phyloP scores from a whole-genome alignment of 345 rosid species.

The Cardiospermum halicacabum region DNA sequence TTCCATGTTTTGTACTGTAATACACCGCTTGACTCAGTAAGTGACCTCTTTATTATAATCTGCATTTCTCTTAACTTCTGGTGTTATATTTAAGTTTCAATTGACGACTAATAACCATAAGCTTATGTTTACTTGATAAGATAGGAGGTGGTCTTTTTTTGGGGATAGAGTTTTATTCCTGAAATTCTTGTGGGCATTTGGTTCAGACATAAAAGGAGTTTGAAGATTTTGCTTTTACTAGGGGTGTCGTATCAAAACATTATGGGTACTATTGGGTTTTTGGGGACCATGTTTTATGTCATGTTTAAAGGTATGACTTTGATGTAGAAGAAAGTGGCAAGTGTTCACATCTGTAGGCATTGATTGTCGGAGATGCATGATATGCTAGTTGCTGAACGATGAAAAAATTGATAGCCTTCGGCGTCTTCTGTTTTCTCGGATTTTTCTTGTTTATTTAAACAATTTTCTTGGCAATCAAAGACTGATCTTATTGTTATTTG shows the following conservation, averaged over 20 bases:
- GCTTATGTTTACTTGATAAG: background rate
- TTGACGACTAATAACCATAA: too few species aligned
- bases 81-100: too few species aligned
- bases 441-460: background rate
- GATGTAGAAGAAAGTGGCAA: background rate
- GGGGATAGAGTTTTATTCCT: background rate
- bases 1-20: constrained; percentile 64
- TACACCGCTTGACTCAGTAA: constrained; percentile 49
- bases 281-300: background rate
- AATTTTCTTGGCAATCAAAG: background rate
- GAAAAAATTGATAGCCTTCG: too few species aligned
- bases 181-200: background rate
- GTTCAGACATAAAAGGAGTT: background rate
- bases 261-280: background rate
- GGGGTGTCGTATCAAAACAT: too few species aligned
- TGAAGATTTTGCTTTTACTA: background rate
- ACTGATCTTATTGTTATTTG: background rate
- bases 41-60: constrained; percentile 17
- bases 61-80: background rate
- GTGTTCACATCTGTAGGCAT: background rate
- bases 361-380: background rate
- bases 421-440: too few species aligned
- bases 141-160: background rate
- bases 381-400: too few species aligned
- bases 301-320: background rate